Conservation (phyloP, 306 rosid genomes). For the Cicer pinnatifidum region DNA sequence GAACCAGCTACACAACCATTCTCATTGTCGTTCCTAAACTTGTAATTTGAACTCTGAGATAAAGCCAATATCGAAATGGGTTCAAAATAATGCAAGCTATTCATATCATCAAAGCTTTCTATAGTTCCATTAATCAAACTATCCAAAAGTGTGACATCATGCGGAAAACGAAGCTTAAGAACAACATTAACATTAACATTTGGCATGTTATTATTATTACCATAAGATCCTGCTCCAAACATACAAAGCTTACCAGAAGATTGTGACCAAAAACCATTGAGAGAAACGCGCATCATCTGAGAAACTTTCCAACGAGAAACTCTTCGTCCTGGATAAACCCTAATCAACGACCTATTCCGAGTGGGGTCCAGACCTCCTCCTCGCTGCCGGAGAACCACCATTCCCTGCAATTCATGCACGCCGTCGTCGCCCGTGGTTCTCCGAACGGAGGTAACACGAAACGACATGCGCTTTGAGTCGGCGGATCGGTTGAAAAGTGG, state of each 20-base stretch:
- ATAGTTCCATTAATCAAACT: slow-evolving; percentile 71
- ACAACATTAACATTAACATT: slow-evolving; percentile 53
- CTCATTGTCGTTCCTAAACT: slow-evolving; percentile 49
- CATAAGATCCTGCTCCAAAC: slow-evolving; percentile 60
- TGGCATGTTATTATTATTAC: neutral
- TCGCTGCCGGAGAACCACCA: slow-evolving; percentile 46
- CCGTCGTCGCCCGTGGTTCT: slow-evolving; percentile 50
- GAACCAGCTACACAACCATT: slow-evolving; percentile 53
- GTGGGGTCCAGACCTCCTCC: neutral
- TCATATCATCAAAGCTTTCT: slow-evolving; percentile 60
- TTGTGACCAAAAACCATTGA: slow-evolving; percentile 68
- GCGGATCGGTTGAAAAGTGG: slow-evolving; percentile 51
- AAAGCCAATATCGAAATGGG: slow-evolving; percentile 65
- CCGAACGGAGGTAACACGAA: slow-evolving; percentile 38
- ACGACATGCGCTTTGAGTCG: slow-evolving; percentile 5
- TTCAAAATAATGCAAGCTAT: slow-evolving; percentile 47
- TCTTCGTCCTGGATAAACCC: slow-evolving; percentile 50
- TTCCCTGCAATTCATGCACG: slow-evolving; percentile 49
- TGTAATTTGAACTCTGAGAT: slow-evolving; percentile 51
- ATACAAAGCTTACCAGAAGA: slow-evolving; percentile 75
- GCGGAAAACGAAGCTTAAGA: slow-evolving; percentile 71
- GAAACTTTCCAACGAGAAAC: slow-evolving; percentile 32
- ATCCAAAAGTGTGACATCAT: slow-evolving; percentile 44
- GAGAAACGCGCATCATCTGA: slow-evolving; percentile 43
- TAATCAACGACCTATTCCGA: slow-evolving; percentile 46